Evolutionary conservation across 148 eudicot genomes (phyloP), one percentile per base, ranked within the genome.

Genomic region (Arctostaphylos glauca): DNA sequence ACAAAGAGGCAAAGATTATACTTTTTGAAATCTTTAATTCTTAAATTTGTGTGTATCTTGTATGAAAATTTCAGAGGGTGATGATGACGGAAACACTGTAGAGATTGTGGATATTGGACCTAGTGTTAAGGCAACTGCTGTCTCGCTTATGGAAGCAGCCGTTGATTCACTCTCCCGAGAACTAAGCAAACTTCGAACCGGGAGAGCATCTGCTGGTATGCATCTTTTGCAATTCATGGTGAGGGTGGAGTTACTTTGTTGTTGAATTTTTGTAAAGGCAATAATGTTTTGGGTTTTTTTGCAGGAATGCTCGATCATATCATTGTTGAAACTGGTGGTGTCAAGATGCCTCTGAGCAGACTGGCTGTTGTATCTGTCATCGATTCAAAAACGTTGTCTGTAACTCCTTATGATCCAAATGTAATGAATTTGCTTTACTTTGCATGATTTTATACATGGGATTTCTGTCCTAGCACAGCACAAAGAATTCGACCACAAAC

Each of bases 241-340:
- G 48, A 5, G 56, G 19, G 25, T 67, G 14, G 54, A 56, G 62
- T 64, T 9, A 56, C 23, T 14, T 67, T 78, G 41, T 71, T 71
- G 52, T 46, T 43, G 43, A 62, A 52, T 67, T 84, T 72, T 25
- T 16, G 38, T 81, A 3, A 66, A 79, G 49, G 54, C 66, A 71
- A 10, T 25, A 14, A n/a, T 6, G 53, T 47, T 3, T 81, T 64
- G 76, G 46, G 21, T 77, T 44, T 66, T 6, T 85, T 49, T 89
- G 81, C 89, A 96, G 99, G 99, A 67, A 96, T 96, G 95, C 92
- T 96, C 55, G 99, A 96, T 79, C 99, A 96, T 82, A 94, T 96
- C 76, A 91, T 96, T 53, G 98, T 96, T 70, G 97, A 94, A 86
- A 86, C 94, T 50, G 82, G 82, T 73, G 99, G 99, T 74, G 89